Base-by-base conservation (phyloP, 2,329 filamentous ascomycete genomes). In the Hymenoscyphus occultus region DNA sequence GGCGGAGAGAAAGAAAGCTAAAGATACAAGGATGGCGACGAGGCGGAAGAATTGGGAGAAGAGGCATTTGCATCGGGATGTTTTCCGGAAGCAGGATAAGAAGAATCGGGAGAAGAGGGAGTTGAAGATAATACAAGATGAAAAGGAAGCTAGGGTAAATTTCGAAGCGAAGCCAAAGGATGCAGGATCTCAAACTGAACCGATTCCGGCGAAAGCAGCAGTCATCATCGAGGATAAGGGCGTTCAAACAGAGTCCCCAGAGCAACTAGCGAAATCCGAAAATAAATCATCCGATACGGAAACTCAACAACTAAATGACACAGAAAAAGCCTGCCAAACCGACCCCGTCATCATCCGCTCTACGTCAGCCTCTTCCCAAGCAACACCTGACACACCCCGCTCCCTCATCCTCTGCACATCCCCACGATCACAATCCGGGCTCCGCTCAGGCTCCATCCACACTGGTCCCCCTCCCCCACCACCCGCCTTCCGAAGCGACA, bases 21-120 rank as follows among this genome's bases (percentile, higher is more conserved):
- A 68, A 58, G 69, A 71, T 31, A 76, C 81, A 31, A 81, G 84
- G 72, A 79, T 82, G 70, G 72, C 71, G 78, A 79, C 64, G 79
- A 82, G 64, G 0, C 82, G 80, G 58, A 73, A 75, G n/a, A 77
- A 80, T 67, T 84, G 83, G 80, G 80, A 83, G 74, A 80, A 78
- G 72, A 75, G 82, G 1, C 80, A 81, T 40, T 68, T 75, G 10
- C 76, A 72, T 60, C 74, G 77, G 58, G 75, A 78, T 32, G 75
- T 78, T 56, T 68, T 71, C n/a, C 76, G 74, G 59, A 78, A 78
- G 61, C 78, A 80, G 67, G 69, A 73, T 3, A 80, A 78, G 72
- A 75, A 76, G 59, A 77, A 82, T 56, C 73, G 74, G 48, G 77
- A 78, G 66, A 77, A 79, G 65, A 74, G 74, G 48, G 73, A 73